Evolutionary conservation across 257 asterid genomes (phyloP).

Genomic region (Rauvolfia tetraphylla): DNA sequence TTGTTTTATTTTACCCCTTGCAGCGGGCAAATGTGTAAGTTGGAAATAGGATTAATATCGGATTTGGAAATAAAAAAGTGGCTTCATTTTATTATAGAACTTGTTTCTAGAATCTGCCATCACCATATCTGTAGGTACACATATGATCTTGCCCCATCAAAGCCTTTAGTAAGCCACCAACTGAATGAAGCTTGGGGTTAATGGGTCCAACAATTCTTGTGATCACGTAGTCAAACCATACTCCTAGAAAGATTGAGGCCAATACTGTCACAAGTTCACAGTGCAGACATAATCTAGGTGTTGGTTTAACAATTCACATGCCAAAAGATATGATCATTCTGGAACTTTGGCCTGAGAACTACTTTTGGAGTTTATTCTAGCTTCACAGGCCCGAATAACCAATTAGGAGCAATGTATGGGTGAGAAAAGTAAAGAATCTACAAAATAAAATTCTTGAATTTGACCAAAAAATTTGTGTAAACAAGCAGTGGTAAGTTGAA

Average conservation of each 20-base stretch:
- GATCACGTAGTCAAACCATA: not conserved
- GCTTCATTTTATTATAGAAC: not conserved
- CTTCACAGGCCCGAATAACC: not conserved
- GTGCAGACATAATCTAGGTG: not conserved
- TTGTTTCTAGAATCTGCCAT: not conserved
- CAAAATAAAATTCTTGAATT: not conserved
- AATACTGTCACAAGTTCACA: not conserved
- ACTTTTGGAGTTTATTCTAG: not conserved
- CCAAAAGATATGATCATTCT: not conserved
- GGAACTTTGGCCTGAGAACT: not conserved
- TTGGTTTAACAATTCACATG: not conserved
- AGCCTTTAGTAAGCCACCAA: not conserved
- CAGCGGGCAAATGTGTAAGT: not conserved
- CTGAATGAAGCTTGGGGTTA: not conserved
- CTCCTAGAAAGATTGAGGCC: not conserved
- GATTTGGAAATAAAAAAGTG: not conserved
- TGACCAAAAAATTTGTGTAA: not conserved
- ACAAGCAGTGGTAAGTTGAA: not conserved
- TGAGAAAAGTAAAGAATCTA: not conserved
- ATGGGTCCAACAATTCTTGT: not conserved
- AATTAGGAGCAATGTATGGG: not conserved
- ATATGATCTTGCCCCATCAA: not conserved
- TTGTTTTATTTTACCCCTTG: too few species aligned
- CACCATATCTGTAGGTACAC: not conserved
- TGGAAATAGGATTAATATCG: not conserved